A percentile compares a stretch with the other conserved stretches of the same genome.
These are phyloP conservation scores for Lasiosphaeriaceae sp. DNA, from an alignment of 495 filamentous ascomycete genomes.

Conservation along the genomic window DNA sequence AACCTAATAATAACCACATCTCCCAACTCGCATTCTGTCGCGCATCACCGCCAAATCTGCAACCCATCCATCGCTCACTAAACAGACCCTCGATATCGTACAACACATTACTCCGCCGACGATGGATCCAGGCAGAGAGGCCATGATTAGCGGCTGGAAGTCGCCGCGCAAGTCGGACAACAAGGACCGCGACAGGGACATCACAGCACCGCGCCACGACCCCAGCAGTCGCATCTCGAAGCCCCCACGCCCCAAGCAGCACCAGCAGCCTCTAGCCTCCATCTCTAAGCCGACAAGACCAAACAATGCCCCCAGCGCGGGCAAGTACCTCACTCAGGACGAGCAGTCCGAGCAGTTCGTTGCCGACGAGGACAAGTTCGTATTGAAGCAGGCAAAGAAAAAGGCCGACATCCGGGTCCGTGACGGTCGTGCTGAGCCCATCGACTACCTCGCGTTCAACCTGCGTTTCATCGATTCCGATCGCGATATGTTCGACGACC, in stretches of 20 bases:
- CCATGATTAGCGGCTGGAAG: conserved; percentile 46
- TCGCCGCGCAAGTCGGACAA: conserved; percentile 22
- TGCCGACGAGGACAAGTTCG: conserved; percentile 91
- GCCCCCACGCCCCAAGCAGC: conserved; percentile 28
- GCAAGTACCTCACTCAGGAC: conserved; percentile 50
- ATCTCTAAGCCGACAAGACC: neutral
- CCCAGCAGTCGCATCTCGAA: conserved; percentile 43
- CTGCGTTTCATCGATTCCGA: conserved; percentile 84
- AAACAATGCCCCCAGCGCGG: conserved; percentile 15
- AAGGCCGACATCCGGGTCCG: conserved; percentile 97
- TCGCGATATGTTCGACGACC: conserved; percentile 73
- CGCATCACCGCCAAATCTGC: neutral
- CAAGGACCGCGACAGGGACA: conserved; percentile 26
- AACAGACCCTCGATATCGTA: too few relatives aligned
- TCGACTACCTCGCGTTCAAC: conserved; percentile 93
- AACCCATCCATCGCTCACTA: neutral
- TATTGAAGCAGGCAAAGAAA: conserved; percentile 95
- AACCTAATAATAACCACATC: neutral
- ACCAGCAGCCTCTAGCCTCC: conserved; percentile 14
- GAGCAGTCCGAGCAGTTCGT: conserved; percentile 82
- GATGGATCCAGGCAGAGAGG: conserved; percentile 46
- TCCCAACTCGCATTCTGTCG: neutral
- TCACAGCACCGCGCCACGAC: conserved; percentile 44
- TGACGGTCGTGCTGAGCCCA: conserved; percentile 84
- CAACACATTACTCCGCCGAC: neutral